Evolutionary conservation across 352 stramenopile species (phyloP).

Genomic region (Phytophthora hybrid): DNA sequence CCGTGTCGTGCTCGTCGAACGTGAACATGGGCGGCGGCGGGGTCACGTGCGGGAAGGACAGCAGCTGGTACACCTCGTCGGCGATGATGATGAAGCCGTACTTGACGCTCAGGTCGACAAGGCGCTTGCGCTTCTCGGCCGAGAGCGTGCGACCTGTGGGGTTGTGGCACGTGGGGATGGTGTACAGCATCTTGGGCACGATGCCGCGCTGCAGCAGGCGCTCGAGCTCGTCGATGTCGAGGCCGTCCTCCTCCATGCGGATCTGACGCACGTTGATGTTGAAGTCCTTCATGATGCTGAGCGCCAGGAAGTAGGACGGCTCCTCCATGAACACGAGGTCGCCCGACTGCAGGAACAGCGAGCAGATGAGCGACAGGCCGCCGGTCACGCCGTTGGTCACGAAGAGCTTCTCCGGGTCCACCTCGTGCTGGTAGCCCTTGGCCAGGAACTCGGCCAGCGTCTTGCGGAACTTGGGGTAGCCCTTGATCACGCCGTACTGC

Average conservation of each 20-base stretch:
- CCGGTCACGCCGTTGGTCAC: constrained; percentile 94
- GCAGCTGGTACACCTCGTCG: constrained; percentile 96
- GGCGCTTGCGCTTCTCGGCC: constrained; percentile 82
- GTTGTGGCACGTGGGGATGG: constrained; percentile 96
- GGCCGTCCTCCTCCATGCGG: constrained; percentile 90
- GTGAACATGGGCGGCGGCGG: constrained; percentile 87
- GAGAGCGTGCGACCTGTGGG: constrained; percentile 92
- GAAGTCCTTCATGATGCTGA: constrained; percentile 95
- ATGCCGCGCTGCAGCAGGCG: constrained; percentile 75
- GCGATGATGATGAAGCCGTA: constrained; percentile 93
- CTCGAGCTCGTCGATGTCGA: constrained; percentile 91
- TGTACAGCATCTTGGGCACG: constrained; percentile 94
- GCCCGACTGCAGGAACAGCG: constrained; percentile 84
- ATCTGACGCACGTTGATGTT: constrained; percentile 92
- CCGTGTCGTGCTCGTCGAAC: constrained; percentile 82
- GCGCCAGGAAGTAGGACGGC: constrained; percentile 94
- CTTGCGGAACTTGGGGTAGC: constrained; percentile 88
- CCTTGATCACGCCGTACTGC: constrained; percentile 91
- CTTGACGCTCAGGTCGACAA: constrained; percentile 89
- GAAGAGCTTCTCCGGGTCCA: constrained; percentile 90
- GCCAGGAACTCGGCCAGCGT: constrained; percentile 80
- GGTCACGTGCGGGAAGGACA: constrained; percentile 91
- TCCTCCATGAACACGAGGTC: constrained; percentile 95
- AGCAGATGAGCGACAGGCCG: constrained; percentile 92
- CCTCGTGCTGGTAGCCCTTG: constrained; percentile 76